phyloP scores from a whole-genome alignment of 768 basidiomycete species.

The Chalciporus sphaerocephalus region DNA sequence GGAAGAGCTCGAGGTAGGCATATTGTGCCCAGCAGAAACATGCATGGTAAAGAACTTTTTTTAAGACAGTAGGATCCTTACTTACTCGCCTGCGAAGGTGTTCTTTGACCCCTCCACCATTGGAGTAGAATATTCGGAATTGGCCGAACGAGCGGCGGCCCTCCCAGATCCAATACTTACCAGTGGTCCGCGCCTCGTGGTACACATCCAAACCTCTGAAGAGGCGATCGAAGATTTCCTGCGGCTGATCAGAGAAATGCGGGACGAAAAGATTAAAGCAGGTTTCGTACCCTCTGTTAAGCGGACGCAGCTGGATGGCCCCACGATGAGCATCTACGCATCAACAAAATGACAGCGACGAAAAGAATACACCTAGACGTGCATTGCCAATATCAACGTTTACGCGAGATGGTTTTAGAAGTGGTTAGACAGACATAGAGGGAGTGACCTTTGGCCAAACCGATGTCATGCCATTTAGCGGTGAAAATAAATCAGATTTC shows the following conservation, averaged over 20 bases:
- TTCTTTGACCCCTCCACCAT: slow-evolving; percentile 77
- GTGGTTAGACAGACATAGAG: too few relatives aligned
- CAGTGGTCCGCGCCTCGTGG: slow-evolving; percentile 72
- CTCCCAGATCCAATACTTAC: slow-evolving; percentile 69
- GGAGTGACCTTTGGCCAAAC: too few relatives aligned
- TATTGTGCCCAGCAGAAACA: slow-evolving; percentile 74
- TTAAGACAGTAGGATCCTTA: not conserved
- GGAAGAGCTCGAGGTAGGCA: slow-evolving; percentile 65
- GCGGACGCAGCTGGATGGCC: not conserved
- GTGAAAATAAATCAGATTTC: too few relatives aligned
- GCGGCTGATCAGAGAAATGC: slow-evolving; percentile 53
- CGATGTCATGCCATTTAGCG: too few relatives aligned
- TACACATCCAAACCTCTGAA: slow-evolving; percentile 82
- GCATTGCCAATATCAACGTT: not conserved
- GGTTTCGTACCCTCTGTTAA: slow-evolving; percentile 33
- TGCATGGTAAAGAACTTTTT: slow-evolving; percentile 68
- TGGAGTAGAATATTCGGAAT: slow-evolving; percentile 63
- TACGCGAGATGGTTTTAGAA: not conserved
- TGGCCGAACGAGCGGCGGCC: slow-evolving; percentile 55
- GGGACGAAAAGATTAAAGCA: slow-evolving; percentile 60
- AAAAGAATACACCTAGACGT: not conserved
- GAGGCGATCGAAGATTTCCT: slow-evolving; percentile 82
- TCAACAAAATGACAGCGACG: not conserved
- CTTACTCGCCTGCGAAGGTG: slow-evolving; percentile 42
- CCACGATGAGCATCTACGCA: slow-evolving; percentile 8